Percentiles rank a stretch among this genome's conserved stretches.
Evolutionary conservation across 83 land plant species (phyloP).

Genomic region (Larix sibirica): DNA sequence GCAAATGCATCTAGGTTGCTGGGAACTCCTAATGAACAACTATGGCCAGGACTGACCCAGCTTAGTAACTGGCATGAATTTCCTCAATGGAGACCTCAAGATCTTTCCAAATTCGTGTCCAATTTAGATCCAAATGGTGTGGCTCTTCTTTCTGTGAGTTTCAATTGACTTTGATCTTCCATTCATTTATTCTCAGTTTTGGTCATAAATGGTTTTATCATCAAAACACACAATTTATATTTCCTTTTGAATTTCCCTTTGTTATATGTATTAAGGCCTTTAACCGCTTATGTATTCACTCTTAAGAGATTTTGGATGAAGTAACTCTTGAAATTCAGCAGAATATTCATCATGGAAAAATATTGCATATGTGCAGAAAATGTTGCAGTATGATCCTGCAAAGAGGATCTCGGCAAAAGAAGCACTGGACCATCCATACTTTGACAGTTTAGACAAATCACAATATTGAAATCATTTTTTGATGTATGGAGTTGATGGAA

Average conservation of each 20-base stretch:
- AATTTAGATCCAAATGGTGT: slow-evolving; percentile 37
- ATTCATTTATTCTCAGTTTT: neutral
- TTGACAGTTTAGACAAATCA: slow-evolving; percentile 77
- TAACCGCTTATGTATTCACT: neutral
- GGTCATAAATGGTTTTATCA: neutral
- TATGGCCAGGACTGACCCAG: slow-evolving; percentile 52
- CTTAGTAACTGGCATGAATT: slow-evolving; percentile 49
- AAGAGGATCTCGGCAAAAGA: slow-evolving; percentile 80
- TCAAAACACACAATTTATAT: neutral
- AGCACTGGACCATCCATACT: slow-evolving; percentile 80
- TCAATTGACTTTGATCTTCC: slow-evolving; percentile 10
- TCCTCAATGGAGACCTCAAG: slow-evolving; percentile 49
- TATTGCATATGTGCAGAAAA: slow-evolving; percentile 46
- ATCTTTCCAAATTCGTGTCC: slow-evolving; percentile 32
- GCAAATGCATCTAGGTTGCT: slow-evolving; percentile 25
- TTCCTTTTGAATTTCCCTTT: slow-evolving; percentile 33
- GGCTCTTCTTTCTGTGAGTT: slow-evolving; percentile 38
- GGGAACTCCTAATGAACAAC: slow-evolving; percentile 45
- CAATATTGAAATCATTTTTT: slow-evolving; percentile 33
- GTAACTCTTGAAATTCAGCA: neutral
- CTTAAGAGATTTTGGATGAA: neutral
- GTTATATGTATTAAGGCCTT: slow-evolving; percentile 22
- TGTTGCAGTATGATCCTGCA: slow-evolving; percentile 78
- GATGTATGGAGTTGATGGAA: neutral
- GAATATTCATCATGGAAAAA: neutral